Evolutionary conservation across 2,329 filamentous ascomycete genomes (phyloP).

Genomic region (Colletotrichum karsti): DNA sequence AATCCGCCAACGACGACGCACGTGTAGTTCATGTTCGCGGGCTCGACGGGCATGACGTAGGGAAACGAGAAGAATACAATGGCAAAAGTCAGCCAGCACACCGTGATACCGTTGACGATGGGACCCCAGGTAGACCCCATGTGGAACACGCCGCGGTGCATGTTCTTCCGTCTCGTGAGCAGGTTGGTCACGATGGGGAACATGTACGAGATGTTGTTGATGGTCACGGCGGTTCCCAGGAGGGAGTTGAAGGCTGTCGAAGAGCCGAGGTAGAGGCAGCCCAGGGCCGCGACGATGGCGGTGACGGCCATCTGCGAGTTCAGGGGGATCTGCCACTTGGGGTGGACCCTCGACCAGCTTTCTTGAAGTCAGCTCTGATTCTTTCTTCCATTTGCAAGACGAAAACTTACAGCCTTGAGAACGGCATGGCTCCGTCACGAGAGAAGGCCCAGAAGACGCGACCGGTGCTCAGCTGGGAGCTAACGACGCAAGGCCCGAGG

Average conservation of each 20-base stretch:
- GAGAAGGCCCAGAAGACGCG: conserved; percentile 52
- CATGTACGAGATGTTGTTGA: conserved; percentile 55
- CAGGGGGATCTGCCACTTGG: conserved; percentile 44
- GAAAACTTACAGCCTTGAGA: conserved; percentile 37
- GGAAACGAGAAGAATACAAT: conserved; percentile 55
- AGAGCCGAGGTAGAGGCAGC: conserved; percentile 52
- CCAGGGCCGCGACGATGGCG: conserved; percentile 45
- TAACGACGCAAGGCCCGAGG: conserved; percentile 49
- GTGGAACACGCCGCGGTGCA: conserved; percentile 49
- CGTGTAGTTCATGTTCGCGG: conserved; percentile 57
- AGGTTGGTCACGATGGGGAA: conserved; percentile 55
- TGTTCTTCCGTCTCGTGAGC: conserved; percentile 46
- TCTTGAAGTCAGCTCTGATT: background rate
- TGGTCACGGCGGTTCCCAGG: conserved; percentile 46
- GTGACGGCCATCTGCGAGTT: conserved; percentile 45
- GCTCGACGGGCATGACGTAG: conserved; percentile 46
- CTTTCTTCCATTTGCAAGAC: conserved; percentile 33
- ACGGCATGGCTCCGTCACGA: conserved; percentile 50
- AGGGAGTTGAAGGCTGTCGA: conserved; percentile 54
- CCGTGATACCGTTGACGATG: conserved; percentile 44
- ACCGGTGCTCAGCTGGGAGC: conserved; percentile 43
- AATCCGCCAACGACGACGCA: conserved; percentile 53
- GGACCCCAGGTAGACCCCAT: conserved; percentile 42
- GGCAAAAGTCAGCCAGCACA: conserved; percentile 48
- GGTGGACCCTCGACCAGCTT: conserved; percentile 47